phyloP scores from a whole-genome alignment of 306 rosid species.

The Vigna hirtella region DNA sequence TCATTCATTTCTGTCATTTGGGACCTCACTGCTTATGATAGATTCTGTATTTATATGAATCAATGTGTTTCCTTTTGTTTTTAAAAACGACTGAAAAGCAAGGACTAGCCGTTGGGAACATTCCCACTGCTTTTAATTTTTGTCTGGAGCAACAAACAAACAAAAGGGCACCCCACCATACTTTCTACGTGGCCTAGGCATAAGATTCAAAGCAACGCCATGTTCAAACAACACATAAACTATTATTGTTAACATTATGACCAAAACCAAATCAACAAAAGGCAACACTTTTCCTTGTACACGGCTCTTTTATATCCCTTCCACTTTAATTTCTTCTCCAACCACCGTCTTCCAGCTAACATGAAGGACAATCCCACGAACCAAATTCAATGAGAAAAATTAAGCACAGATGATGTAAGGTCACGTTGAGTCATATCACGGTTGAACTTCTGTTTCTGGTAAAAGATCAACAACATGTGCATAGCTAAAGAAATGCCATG shows the following conservation, averaged over 20 bases:
- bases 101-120: slow-evolving; percentile 71
- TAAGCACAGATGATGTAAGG: neutral
- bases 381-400: slow-evolving; percentile 1
- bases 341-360: slow-evolving; percentile 35
- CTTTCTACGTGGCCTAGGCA: slow-evolving; percentile 50
- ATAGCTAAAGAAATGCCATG: no score
- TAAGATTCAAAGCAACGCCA: slow-evolving; percentile 63
- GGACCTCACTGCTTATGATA: slow-evolving; percentile 50
- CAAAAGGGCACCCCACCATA: slow-evolving; percentile 34
- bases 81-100: slow-evolving; percentile 43
- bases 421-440: neutral
- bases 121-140: slow-evolving; percentile 61
- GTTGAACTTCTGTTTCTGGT: neutral
- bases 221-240: slow-evolving; percentile 7
- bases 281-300: slow-evolving; percentile 41
- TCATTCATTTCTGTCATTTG: slow-evolving; percentile 50
- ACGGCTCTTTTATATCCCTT: slow-evolving; percentile 42
- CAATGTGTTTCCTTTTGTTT: slow-evolving; percentile 21
- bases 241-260: neutral
- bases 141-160: slow-evolving; percentile 44
- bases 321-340: slow-evolving; percentile 41
- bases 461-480: neutral
- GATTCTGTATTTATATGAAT: slow-evolving; percentile 37
- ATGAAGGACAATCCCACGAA: neutral
- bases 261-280: neutral